A percentile compares a stretch with the other conserved stretches of the same genome.
Evolutionary conservation across 1,284 basidiomycete genomes (phyloP).

Genomic region (Tremellales sp.): DNA sequence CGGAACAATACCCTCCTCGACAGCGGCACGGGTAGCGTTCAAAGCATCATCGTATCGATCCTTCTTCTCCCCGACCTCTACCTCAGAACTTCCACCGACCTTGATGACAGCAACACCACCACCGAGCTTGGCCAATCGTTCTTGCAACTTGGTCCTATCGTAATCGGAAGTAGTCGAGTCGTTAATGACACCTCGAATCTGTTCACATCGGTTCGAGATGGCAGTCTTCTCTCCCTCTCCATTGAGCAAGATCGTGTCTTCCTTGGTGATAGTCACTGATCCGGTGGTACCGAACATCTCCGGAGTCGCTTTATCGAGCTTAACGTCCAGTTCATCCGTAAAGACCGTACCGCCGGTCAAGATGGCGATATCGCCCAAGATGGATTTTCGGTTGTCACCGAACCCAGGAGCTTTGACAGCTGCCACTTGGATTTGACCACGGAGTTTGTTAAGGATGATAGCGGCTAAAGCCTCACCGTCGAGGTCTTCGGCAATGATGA

Average conservation of each 20-base stretch:
- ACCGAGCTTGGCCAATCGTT: constrained; percentile 90
- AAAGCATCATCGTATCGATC: constrained; percentile 97
- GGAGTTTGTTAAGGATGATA: constrained; percentile 97
- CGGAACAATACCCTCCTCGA: constrained; percentile 96
- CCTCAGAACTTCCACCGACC: constrained; percentile 89
- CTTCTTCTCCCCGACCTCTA: constrained; percentile 99
- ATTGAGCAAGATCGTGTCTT: constrained; percentile 95
- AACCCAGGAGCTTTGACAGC: constrained; percentile 98
- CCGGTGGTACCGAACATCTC: constrained; percentile 91
- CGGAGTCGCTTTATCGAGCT: constrained; percentile 84
- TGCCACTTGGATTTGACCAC: constrained; percentile 86
- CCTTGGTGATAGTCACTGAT: constrained; percentile 92
- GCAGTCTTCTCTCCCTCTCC: constrained; percentile 82
- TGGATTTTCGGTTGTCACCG: constrained; percentile 97
- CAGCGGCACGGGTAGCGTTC: constrained; percentile 94
- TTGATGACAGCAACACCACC: constrained; percentile 98
- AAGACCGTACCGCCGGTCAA: constrained; percentile 97
- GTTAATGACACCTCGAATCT: constrained; percentile 78
- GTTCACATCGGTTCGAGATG: constrained; percentile 87
- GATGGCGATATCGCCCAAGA: constrained; percentile 94
- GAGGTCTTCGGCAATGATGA: constrained; percentile 96
- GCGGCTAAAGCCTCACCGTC: constrained; percentile 97
- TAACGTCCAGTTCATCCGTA: constrained; percentile 96
- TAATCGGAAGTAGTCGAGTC: constrained; percentile 87
- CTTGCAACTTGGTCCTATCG: constrained; percentile 93